Evolutionary conservation across 768 basidiomycete species (phyloP), one percentile per base, ranked within the genome.

Genomic region (Cubamyces sp.): DNA sequence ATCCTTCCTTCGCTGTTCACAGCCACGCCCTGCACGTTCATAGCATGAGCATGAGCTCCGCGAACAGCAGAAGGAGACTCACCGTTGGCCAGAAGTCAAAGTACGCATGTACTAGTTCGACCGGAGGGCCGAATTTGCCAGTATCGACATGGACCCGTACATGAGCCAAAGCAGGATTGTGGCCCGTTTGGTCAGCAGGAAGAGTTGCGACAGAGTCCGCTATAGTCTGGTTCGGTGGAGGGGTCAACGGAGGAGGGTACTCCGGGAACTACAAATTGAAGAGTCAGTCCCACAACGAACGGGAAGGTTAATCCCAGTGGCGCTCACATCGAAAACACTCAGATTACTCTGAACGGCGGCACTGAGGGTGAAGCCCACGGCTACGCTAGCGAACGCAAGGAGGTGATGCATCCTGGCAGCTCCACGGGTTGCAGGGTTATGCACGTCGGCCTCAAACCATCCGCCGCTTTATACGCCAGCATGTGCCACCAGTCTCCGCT

Each of bases 71-170:
- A 47, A 47, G 23, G 23, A 28, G 14, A 42, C 66, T 54, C 30
- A 66, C 66, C 25, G 66, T 66, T 0, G 66, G 66, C 66, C 66
- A 66, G 41, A 64, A 66, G 42, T 66, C 57, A 51, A 64, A 64
- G 50, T 64, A 66, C 0, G 62, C 62, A 37, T 66, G 66, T 9
- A 66, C 66, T 7, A 66, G 59, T 30, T 66, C 62, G 39, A 66
- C 51, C 3, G 55, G 51, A 1, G 66, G 59, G 9, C 66, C 66
- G 45, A 64, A 66, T 15, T 30, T 37, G 37, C 66, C 66, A 19
- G 66, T 66, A 23, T 66, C 66, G 34, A 64, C 57, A 21, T 63
- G 66, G 12, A 66, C 57, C 41, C 30, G 37, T 19, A 47, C 40
- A 4, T 50, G 49, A 5, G 39, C 23, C 15, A 61, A 25, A 3